Conservation (phyloP, 345 rosid species). For the Salix dunnii region DNA sequence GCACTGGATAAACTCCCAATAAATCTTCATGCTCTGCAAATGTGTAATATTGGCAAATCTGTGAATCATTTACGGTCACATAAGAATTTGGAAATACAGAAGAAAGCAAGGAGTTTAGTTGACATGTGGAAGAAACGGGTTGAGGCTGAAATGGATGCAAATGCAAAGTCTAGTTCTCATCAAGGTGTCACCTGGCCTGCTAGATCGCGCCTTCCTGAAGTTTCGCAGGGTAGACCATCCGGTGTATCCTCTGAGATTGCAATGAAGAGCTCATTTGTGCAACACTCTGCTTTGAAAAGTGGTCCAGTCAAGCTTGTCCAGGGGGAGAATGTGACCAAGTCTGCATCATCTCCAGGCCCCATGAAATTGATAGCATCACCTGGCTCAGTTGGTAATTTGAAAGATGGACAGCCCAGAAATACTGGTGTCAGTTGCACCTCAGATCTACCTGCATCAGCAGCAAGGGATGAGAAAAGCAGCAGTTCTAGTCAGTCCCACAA, state of each 20-base stretch:
- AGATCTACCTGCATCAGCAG: constrained; percentile 42
- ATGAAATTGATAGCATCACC: constrained; percentile 48
- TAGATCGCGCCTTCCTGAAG: constrained; percentile 58
- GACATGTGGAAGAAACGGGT: constrained; percentile 97
- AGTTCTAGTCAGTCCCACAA: constrained; percentile 82
- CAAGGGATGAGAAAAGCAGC: constrained; percentile 72
- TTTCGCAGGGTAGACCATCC: constrained; percentile 46
- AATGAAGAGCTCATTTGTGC: constrained; percentile 49
- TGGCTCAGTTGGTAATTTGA: constrained; percentile 36
- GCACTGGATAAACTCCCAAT: constrained; percentile 91
- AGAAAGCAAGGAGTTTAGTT: constrained; percentile 83
- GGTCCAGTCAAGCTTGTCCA: constrained; percentile 48
- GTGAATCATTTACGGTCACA: constrained; percentile 83
- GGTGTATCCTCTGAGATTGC: constrained; percentile 63
- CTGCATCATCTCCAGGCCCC: constrained; percentile 54
- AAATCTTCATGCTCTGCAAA: constrained; percentile 83
- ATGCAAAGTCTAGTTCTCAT: constrained; percentile 47
- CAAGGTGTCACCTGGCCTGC: constrained; percentile 62
- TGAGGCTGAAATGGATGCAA: constrained; percentile 86
- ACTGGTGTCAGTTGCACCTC: constrained; percentile 28
- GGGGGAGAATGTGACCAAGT: constrained; percentile 47
- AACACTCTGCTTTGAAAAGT: constrained; percentile 56
- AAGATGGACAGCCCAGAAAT: constrained; percentile 55
- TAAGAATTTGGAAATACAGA: constrained; percentile 77
- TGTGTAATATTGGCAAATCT: constrained; percentile 83